These are phyloP conservation scores for Niveomyces coronatus DNA, from an alignment of 2,329 filamentous ascomycete species.

Conservation along the genomic window DNA sequence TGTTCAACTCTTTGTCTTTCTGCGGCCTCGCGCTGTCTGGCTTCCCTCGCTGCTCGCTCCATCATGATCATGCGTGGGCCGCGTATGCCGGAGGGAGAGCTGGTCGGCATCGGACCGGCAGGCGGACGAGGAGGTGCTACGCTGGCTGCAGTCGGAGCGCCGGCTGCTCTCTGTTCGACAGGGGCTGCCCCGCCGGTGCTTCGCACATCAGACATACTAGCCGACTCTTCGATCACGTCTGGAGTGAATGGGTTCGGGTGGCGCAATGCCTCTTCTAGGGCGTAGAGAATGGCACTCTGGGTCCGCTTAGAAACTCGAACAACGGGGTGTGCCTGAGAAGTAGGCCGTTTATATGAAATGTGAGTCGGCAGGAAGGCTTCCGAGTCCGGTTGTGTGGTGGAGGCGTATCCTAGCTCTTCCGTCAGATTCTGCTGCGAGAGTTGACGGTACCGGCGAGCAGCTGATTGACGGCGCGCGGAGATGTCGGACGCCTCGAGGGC, in stretches of 20 bases:
- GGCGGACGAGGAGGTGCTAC: slow-evolving; percentile 34
- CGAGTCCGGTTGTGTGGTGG: slow-evolving; percentile 21
- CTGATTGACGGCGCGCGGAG: slow-evolving; percentile 6
- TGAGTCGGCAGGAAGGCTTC: slow-evolving; percentile 19
- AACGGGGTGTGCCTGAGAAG: slow-evolving; percentile 33
- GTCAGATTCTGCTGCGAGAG: slow-evolving; percentile 42
- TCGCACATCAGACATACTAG: slow-evolving; percentile 70
- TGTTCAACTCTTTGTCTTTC: slow-evolving; percentile 45
- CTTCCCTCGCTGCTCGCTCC: slow-evolving; percentile 68
- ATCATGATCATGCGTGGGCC: slow-evolving; percentile 90
- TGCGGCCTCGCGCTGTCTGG: slow-evolving; percentile 55
- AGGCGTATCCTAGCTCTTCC: slow-evolving; percentile 33
- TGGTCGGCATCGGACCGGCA: slow-evolving; percentile 39
- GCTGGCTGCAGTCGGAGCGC: slow-evolving; percentile 15
- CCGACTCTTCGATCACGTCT: slow-evolving; percentile 78
- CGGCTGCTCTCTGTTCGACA: slow-evolving; percentile 25
- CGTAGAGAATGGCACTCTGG: slow-evolving; percentile 82
- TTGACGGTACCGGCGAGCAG: slow-evolving; percentile 20
- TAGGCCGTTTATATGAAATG: slow-evolving; percentile 19
- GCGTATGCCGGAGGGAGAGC: slow-evolving; percentile 57
- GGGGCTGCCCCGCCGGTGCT: slow-evolving; percentile 50
- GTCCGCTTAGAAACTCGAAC: slow-evolving; percentile 71
- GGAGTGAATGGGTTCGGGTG: slow-evolving; percentile 73
- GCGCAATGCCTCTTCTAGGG: slow-evolving; percentile 82
- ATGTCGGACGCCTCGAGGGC: slow-evolving; percentile 28